A percentile compares a stretch with the other conserved stretches of the same genome.
Conservation (phyloP, 768 basidiomycete species). For the Suillus ampliporus region DNA sequence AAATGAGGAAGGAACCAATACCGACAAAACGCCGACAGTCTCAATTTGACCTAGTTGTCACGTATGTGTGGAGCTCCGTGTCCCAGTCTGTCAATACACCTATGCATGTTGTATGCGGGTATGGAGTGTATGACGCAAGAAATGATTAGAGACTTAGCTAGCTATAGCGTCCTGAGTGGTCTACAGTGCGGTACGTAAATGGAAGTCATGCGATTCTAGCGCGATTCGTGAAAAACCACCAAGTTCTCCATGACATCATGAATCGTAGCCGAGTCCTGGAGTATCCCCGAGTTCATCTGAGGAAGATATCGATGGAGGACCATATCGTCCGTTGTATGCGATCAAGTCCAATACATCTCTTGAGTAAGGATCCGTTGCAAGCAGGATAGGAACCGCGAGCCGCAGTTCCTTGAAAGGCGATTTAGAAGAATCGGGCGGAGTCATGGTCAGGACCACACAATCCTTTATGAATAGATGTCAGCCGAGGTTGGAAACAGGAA, state of each 20-base stretch:
- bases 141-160: neutral
- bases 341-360: conserved; percentile 36
- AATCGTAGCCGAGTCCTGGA: conserved; percentile 18
- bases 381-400: conserved; percentile 63
- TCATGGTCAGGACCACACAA: conserved; percentile 64
- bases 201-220: neutral
- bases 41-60: neutral
- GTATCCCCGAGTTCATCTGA: conserved; percentile 30
- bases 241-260: neutral
- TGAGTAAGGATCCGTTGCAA: conserved; percentile 68
- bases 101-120: no score
- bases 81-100: neutral
- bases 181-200: neutral
- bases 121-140: neutral
- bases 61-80: neutral
- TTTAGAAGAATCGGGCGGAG: conserved; percentile 59
- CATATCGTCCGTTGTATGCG: neutral
- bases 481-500: conserved; percentile 11
- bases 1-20: neutral
- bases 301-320: conserved; percentile 21
- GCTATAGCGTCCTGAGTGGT: neutral
- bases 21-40: neutral
- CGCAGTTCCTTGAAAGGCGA: conserved; percentile 65
- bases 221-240: neutral
- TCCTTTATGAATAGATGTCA: conserved; percentile 50